Conservation (phyloP, 2,329 filamentous ascomycete genomes). For the Pseudocercospora pini-densiflorae region DNA sequence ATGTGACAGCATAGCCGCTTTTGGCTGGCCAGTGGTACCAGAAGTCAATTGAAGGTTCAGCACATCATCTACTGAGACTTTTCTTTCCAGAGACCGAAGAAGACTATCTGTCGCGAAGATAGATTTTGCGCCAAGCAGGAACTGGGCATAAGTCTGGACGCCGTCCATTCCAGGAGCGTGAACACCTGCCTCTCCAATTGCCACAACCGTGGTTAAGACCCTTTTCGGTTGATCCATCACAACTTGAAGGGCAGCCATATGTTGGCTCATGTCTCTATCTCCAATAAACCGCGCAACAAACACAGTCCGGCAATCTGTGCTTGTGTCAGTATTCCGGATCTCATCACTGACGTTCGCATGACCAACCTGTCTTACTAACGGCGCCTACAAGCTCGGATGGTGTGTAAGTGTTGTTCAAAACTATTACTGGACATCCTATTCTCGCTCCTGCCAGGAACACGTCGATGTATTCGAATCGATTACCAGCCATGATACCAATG, state of each 20-base stretch:
- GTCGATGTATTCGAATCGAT: conserved; percentile 38
- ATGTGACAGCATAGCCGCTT: conserved; percentile 68
- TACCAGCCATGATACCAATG: conserved; percentile 36
- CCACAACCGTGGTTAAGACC: conserved; percentile 57
- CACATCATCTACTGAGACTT: conserved; percentile 36
- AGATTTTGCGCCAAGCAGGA: conserved; percentile 10
- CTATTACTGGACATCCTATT: conserved; percentile 56
- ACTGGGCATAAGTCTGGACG: conserved; percentile 20
- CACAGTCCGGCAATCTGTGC: conserved; percentile 67
- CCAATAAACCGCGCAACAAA: conserved; percentile 72
- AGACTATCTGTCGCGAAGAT: not conserved
- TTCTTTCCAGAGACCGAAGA: conserved; percentile 12
- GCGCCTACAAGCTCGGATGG: conserved; percentile 70
- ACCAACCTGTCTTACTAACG: conserved; percentile 53
- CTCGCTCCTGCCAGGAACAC: conserved; percentile 40
- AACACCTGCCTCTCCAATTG: conserved; percentile 28
- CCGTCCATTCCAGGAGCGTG: conserved; percentile 22
- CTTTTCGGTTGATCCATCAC: conserved; percentile 49
- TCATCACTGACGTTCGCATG: not conserved
- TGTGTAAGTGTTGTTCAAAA: conserved; percentile 77
- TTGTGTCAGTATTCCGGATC: conserved; percentile 3
- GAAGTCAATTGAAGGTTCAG: conserved; percentile 61
- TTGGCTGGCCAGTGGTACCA: conserved; percentile 71
- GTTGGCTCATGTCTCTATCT: conserved; percentile 61
- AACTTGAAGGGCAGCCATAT: conserved; percentile 55